Evolutionary conservation across 805 yeast species (phyloP).

Genomic region (Candida sanyiensis): DNA sequence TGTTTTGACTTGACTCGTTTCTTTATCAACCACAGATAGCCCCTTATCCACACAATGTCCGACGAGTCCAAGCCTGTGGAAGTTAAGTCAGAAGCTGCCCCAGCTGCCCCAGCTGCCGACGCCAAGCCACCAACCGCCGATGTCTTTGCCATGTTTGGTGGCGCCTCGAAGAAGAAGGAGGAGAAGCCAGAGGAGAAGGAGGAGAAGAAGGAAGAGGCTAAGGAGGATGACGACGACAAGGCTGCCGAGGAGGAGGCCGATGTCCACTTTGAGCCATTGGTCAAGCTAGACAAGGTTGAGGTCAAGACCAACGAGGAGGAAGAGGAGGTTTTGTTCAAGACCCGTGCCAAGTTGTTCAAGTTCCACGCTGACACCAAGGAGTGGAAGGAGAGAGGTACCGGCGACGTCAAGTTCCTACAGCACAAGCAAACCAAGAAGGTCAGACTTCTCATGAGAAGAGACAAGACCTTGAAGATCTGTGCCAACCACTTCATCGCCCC

Average conservation of each 20-base stretch:
- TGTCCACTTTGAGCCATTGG: constrained; percentile 95
- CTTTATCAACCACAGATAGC: no score
- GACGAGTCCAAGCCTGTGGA: constrained; percentile 25
- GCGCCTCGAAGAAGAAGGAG: constrained; percentile 65
- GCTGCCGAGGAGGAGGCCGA: constrained; percentile 37
- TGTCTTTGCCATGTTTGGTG: constrained; percentile 95
- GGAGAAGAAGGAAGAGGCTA: constrained; percentile 25
- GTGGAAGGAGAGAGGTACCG: constrained; percentile 99
- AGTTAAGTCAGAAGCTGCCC: constrained; percentile 7
- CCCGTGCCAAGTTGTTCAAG: constrained; percentile 92
- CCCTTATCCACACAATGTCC: constrained; percentile 17
- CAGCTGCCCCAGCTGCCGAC: constrained; percentile 12
- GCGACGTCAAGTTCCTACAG: constrained; percentile 92
- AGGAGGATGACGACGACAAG: constrained; percentile 32
- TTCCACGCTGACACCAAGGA: constrained; percentile 79
- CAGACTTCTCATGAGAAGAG: constrained; percentile 97
- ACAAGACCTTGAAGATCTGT: constrained; percentile 95
- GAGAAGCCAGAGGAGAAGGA: constrained; percentile 38
- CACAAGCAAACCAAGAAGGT: constrained; percentile 79
- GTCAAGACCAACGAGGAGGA: constrained; percentile 93
- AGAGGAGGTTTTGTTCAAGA: constrained; percentile 77
- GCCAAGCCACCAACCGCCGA: constrained; percentile 69
- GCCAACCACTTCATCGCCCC: constrained; percentile 90
- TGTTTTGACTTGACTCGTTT: no score
- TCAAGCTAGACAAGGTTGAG: constrained; percentile 90